phyloP scores from a whole-genome alignment of 352 stramenopile species.

The Phytopythium aichiense region DNA sequence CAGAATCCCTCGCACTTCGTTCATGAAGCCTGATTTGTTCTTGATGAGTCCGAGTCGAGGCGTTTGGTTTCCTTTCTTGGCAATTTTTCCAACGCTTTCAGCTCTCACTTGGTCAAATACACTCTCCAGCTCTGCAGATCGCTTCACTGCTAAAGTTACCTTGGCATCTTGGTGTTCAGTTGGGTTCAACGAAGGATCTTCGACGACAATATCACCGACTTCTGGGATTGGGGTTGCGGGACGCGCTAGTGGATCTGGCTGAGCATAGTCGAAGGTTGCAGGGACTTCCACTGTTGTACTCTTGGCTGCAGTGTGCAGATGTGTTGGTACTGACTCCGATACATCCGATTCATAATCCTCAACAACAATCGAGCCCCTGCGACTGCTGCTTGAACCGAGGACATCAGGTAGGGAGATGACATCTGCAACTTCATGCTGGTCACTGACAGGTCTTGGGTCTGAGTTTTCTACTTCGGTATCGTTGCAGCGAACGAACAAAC shows the following conservation, averaged over 20 bases:
- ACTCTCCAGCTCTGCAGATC: neutral
- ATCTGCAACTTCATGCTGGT: neutral
- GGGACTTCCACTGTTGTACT: too few species aligned
- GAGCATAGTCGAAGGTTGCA: neutral
- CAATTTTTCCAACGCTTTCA: neutral
- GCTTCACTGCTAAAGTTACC: neutral
- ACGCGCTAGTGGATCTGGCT: neutral
- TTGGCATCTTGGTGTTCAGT: neutral
- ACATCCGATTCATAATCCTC: conserved; percentile 6
- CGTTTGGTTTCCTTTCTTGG: neutral
- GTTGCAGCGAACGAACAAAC: neutral
- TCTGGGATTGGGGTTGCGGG: neutral
- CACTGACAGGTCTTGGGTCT: neutral
- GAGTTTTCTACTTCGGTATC: neutral
- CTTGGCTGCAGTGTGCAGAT: neutral
- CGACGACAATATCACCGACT: neutral
- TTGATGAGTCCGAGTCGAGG: neutral
- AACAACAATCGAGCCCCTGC: neutral
- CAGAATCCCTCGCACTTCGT: conserved; percentile 13
- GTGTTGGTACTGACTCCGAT: neutral
- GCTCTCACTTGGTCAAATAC: neutral
- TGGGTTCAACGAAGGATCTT: neutral
- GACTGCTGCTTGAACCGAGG: neutral
- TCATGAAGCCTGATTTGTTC: conserved; percentile 13
- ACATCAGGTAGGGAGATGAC: neutral